Conservation (phyloP, 2,329 filamentous ascomycete genomes). For the Aspergillus neoniger region DNA sequence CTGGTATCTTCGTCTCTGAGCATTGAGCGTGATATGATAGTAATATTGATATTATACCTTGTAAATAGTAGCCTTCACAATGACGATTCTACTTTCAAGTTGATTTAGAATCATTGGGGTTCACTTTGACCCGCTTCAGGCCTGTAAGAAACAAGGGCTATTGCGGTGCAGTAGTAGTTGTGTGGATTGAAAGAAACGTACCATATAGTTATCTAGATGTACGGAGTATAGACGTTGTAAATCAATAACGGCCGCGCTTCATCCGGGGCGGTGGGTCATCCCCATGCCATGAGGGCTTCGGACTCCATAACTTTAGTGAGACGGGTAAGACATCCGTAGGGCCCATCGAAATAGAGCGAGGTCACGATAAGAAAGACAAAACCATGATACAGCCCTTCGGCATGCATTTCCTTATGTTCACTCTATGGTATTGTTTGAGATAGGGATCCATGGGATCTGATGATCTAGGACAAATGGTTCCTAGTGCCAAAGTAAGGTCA, state of each 20-base stretch:
- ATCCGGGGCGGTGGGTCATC: constrained; percentile 1
- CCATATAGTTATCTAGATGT: background rate
- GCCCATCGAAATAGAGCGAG: background rate
- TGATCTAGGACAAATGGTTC: background rate
- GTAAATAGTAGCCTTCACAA: constrained; percentile 3
- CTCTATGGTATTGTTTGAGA: background rate
- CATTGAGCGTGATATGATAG: constrained; percentile 47
- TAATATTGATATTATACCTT: background rate
- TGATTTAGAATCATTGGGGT: background rate
- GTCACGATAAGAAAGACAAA: background rate
- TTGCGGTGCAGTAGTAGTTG: background rate
- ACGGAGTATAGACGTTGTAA: background rate
- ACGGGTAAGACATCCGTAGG: background rate
- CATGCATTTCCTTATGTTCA: background rate
- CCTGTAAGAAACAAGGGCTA: background rate
- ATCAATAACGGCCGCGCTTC: background rate
- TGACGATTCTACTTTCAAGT: background rate
- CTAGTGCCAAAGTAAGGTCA: background rate
- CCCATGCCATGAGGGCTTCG: background rate
- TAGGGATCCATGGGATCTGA: background rate
- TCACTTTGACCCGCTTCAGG: background rate
- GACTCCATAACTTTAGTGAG: background rate
- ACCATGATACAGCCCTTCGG: background rate
- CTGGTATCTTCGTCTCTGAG: constrained; percentile 89
- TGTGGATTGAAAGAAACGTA: background rate